These are phyloP conservation scores for Xanthoconium purpureum DNA, from an alignment of 768 basidiomycete genomes.

Conservation along the genomic window DNA sequence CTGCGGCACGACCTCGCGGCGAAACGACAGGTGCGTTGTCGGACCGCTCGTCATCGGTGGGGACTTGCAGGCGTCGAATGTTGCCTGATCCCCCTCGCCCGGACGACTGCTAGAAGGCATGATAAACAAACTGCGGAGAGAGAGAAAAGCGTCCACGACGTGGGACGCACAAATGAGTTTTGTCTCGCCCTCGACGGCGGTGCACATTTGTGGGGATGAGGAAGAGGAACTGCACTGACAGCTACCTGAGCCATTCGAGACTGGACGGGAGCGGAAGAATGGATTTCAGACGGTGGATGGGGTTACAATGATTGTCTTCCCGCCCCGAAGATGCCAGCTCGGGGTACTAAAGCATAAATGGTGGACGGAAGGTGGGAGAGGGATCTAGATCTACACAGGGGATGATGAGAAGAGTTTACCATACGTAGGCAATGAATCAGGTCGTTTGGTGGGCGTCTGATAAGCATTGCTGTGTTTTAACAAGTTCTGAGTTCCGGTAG, in stretches of 20 bases:
- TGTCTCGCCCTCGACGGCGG: constrained; percentile 3
- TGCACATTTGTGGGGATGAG: not conserved
- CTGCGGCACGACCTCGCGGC: not conserved
- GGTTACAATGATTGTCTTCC: not conserved
- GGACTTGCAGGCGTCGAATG: constrained; percentile 3
- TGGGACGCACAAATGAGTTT: constrained; percentile 15
- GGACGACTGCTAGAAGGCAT: constrained; percentile 11
- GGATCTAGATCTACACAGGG: not conserved
- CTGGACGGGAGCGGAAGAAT: not conserved
- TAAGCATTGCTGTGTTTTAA: constrained; percentile 10
- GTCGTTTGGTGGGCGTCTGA: constrained; percentile 8
- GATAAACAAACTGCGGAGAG: not conserved
- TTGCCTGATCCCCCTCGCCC: constrained; percentile 27
- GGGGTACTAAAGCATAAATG: constrained; percentile 21
- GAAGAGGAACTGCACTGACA: not conserved
- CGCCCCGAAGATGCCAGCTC: not conserved
- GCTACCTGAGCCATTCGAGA: constrained; percentile 12
- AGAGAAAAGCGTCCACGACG: not conserved
- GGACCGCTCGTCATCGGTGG: not conserved
- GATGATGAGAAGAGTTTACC: not conserved
- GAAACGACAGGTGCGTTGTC: not conserved
- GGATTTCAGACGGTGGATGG: not conserved
- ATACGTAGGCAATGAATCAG: not conserved
- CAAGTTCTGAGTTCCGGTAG: not conserved
- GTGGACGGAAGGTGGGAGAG: not conserved